Conservation (phyloP, 2,329 filamentous ascomycete species). For the Immersiporthe knoxdaviesiana region DNA sequence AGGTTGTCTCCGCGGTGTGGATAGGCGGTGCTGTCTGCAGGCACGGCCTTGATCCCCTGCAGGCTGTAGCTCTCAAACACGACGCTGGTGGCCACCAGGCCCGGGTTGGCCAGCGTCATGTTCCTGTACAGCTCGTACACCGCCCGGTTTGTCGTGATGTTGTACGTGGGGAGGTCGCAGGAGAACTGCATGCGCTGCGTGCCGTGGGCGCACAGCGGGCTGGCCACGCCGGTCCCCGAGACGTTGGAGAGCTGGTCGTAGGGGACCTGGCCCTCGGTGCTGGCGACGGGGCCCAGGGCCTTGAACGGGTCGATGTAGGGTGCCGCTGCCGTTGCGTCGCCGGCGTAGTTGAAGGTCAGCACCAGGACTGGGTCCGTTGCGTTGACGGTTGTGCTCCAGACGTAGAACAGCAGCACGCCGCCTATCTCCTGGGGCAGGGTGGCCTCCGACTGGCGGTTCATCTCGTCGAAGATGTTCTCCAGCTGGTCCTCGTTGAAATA, state of each 20-base stretch:
- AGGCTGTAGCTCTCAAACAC: conserved; percentile 5
- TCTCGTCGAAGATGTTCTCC: conserved; percentile 35
- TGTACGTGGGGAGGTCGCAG: conserved; percentile 8
- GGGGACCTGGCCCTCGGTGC: not conserved
- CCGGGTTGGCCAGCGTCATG: conserved; percentile 33
- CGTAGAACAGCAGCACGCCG: not conserved
- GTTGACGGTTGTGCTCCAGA: not conserved
- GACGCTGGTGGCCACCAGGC: not conserved
- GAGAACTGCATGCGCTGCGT: conserved; percentile 12
- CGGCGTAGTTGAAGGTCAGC: conserved; percentile 4
- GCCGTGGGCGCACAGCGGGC: conserved; percentile 9
- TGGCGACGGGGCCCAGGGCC: not conserved
- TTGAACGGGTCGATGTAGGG: conserved; percentile 10
- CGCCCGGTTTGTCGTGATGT: not conserved
- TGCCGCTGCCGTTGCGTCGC: conserved; percentile 36
- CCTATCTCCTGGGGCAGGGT: conserved; percentile 2
- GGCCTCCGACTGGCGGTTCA: not conserved
- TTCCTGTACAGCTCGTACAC: conserved; percentile 19
- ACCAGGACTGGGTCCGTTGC: not conserved
- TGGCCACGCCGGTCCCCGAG: conserved; percentile 1
- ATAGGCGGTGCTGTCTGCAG: conserved; percentile 5
- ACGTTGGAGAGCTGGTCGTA: conserved; percentile 15
- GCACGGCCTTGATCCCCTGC: conserved; percentile 40
- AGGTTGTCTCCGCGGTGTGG: conserved; percentile 34
- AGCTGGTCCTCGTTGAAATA: conserved; percentile 51